Evolutionary conservation across 2,329 filamentous ascomycete genomes (phyloP).

Genomic region (Diaporthe sp.): DNA sequence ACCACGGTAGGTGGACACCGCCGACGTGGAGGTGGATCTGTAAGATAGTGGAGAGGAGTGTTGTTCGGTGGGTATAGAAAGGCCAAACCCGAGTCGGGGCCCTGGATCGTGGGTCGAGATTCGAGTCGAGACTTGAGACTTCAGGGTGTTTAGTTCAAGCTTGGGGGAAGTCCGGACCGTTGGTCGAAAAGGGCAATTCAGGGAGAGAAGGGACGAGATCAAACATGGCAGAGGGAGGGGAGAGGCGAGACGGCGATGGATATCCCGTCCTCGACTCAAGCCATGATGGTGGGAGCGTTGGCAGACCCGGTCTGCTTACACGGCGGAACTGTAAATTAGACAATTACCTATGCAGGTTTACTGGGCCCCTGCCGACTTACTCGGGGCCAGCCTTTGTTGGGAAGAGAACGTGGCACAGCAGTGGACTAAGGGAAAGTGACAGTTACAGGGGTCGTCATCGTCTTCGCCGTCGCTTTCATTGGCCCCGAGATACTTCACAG

Average conservation of each 20-base stretch:
- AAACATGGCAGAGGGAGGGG: not conserved
- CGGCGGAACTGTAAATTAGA: constrained; percentile 7
- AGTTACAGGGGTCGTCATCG: constrained; percentile 11
- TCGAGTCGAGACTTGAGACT: not conserved
- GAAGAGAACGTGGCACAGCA: constrained; percentile 23
- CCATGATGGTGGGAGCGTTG: constrained; percentile 5
- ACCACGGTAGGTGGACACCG: constrained; percentile 22
- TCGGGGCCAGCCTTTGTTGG: constrained; percentile 20
- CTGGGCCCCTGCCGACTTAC: constrained; percentile 8
- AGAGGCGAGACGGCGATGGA: not conserved
- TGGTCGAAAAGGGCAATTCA: constrained; percentile 21
- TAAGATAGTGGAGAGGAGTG: constrained; percentile 15
- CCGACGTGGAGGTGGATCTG: constrained; percentile 19
- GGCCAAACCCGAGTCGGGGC: not conserved
- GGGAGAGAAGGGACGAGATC: constrained; percentile 10
- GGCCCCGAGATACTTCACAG: not conserved
- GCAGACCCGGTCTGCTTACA: constrained; percentile 16
- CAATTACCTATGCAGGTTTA: not conserved
- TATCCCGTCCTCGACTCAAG: constrained; percentile 1
- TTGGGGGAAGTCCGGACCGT: constrained; percentile 11
- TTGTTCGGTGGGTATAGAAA: constrained; percentile 17
- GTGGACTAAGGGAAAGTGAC: not conserved
- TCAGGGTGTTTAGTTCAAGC: not conserved
- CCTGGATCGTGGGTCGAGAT: not conserved
- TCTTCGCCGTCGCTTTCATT: constrained; percentile 13